Evolutionary conservation across 768 basidiomycete genomes (phyloP).

Genomic region (Russula virescens): DNA sequence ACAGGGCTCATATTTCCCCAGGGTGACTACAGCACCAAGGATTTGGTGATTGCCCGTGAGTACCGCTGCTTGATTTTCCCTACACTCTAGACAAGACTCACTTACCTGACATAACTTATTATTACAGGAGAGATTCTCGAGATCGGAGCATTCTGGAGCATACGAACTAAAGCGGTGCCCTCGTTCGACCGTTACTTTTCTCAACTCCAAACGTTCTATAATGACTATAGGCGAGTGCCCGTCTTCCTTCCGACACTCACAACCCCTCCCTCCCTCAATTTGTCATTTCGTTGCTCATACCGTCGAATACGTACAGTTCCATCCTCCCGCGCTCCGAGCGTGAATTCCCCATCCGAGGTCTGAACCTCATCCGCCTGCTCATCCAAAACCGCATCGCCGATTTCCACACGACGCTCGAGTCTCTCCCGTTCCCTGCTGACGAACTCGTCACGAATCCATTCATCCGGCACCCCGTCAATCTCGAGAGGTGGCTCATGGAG

Average conservation of each 20-base stretch:
- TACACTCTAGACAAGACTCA: not conserved
- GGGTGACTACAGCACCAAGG: conserved; percentile 53
- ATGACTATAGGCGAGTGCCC: conserved; percentile 59
- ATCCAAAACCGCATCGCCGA: conserved; percentile 95
- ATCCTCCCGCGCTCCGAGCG: conserved; percentile 77
- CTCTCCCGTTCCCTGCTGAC: conserved; percentile 67
- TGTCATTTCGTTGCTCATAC: not conserved
- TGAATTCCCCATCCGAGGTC: conserved; percentile 83
- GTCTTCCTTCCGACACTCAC: no score
- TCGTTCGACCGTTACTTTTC: conserved; percentile 95
- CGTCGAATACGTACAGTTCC: conserved; percentile 37
- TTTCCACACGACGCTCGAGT: conserved; percentile 95
- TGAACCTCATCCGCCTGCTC: conserved; percentile 91
- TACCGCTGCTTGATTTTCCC: not conserved
- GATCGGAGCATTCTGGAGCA: conserved; percentile 91
- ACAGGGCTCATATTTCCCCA: conserved; percentile 73
- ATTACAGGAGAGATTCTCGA: conserved; percentile 85
- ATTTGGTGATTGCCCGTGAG: conserved; percentile 41
- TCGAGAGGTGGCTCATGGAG: conserved; percentile 98
- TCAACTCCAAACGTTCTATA: conserved; percentile 86
- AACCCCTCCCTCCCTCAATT: no score
- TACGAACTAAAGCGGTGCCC: conserved; percentile 80
- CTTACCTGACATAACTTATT: not conserved
- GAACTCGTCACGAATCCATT: conserved; percentile 62
- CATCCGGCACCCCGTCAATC: conserved; percentile 81